phyloP scores from a whole-genome alignment of 1,284 basidiomycete species.

The Rhodotorula sp. region DNA sequence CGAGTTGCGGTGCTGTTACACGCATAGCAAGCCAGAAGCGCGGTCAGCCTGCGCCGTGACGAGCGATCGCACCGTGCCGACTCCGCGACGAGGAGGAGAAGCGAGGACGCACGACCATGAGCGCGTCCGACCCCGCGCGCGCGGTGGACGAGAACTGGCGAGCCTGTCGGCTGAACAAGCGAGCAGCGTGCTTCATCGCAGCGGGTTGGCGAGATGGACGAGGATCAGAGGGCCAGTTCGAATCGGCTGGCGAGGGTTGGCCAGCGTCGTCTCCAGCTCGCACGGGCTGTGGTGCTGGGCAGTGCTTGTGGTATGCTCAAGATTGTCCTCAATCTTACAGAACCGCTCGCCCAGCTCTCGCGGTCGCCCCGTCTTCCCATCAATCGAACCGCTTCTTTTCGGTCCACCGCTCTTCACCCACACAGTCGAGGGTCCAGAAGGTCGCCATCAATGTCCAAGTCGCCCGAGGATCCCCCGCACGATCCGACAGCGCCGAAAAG shows the following conservation, averaged over 20 bases:
- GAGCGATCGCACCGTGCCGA: not conserved
- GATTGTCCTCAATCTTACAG: no score
- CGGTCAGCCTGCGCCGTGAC: not conserved
- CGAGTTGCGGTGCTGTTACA: constrained; percentile 39
- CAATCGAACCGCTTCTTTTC: no score
- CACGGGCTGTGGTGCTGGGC: no score
- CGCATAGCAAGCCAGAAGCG: not conserved
- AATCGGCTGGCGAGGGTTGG: not conserved
- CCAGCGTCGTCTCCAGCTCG: no score
- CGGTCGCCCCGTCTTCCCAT: no score
- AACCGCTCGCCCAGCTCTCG: no score
- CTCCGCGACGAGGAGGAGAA: not conserved
- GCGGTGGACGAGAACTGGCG: constrained; percentile 19
- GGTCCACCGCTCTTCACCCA: no score
- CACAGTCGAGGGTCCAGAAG: no score
- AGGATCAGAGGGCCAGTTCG: not conserved
- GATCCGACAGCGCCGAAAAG: no score
- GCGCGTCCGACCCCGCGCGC: constrained; percentile 16
- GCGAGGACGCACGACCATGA: constrained; percentile 25
- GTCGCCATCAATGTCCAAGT: no score
- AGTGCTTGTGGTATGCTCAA: no score
- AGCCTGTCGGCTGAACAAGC: constrained; percentile 14
- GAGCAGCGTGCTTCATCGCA: constrained; percentile 8
- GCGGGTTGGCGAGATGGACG: not conserved
- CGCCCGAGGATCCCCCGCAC: no score